Base-by-base conservation (phyloP, 2,329 filamentous ascomycete species). In the Aschersonia sp. region DNA sequence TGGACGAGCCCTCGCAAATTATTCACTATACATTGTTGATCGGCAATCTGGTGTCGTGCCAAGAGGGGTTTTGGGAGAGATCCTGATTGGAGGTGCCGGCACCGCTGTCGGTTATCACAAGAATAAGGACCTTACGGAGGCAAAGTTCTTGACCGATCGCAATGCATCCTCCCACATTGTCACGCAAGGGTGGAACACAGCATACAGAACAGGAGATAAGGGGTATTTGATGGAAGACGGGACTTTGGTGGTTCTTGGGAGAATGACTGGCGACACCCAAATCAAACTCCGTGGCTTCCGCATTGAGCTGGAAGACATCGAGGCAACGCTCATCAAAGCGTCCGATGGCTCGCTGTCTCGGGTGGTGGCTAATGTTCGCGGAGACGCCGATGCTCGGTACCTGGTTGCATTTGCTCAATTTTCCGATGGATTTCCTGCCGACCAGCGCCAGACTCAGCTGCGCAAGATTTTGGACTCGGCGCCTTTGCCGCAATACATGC, bases 261-360 rank as follows among this genome's bases (percentile, higher is more conserved):
- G 69, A 0, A 63, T 68, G 1, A 56, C 50, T 1, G 67, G 66
- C 4, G 68, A 72, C 46, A 67, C 62, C 1, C 63, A 70, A 42
- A 56, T 74, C 51, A 75, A 75, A 52, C 55, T 75, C 1, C 58
- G 62, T 2, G 70, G 69, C 1, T 46, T 68, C 3, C 62, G 69
- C 1, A 64, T 75, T 30, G 71, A 77, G 11, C 55, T 77, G 0
- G 53, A 58, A 4, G 74, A 76, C 6, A 48, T 64, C 5, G 57
- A 55, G 30, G 46, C 45, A 2, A 52, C 50, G 2, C 53, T 64
- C 2, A 14, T 63, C 29, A 43, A 51, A 6, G 46, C 53, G 5
- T 45, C 53, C 5, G 12, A 52, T 4, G 58, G 55, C 0, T 31
- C 43, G 2, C 14, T 63, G 0, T 12, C 49, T 1, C 52, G 56